phyloP scores from a whole-genome alignment of 805 yeast genomes.

The Yamadazyma kitorensis region DNA sequence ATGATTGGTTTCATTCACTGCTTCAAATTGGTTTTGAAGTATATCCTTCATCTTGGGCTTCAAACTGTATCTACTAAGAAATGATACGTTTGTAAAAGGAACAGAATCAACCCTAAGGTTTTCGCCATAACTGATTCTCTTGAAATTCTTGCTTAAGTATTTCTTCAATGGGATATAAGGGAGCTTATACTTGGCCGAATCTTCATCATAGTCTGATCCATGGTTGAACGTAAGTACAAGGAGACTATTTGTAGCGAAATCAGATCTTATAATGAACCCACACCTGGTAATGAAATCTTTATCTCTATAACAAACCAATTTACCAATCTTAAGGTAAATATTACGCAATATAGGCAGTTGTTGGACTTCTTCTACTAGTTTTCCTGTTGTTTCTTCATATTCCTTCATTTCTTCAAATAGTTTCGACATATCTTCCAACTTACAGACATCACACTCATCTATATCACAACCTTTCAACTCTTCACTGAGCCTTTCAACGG shows the following conservation, averaged over 20 bases:
- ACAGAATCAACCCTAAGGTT: slow-evolving; percentile 37
- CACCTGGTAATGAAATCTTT: slow-evolving; percentile 35
- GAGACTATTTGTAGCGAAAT: slow-evolving; percentile 27
- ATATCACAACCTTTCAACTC: slow-evolving; percentile 40
- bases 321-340: slow-evolving; percentile 48
- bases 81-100: slow-evolving; percentile 40
- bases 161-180: slow-evolving; percentile 37
- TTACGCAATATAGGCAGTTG: slow-evolving; percentile 47
- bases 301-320: slow-evolving; percentile 58
- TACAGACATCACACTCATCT: slow-evolving; percentile 33
- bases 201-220: slow-evolving; percentile 30
- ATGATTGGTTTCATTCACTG: slow-evolving; percentile 31
- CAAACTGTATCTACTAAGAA: slow-evolving; percentile 39
- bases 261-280: slow-evolving; percentile 55
- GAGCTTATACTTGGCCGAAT: slow-evolving; percentile 19
- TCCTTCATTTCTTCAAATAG: slow-evolving; percentile 44
- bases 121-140: slow-evolving; percentile 31
- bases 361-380: slow-evolving; percentile 47
- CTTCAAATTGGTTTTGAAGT: slow-evolving; percentile 32
- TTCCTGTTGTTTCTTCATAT: slow-evolving; percentile 43
- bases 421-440: slow-evolving; percentile 41
- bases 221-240: slow-evolving; percentile 46
- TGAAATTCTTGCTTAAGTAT: slow-evolving; percentile 36
- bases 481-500: slow-evolving; percentile 51
- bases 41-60: slow-evolving; percentile 31